Evolutionary conservation across 805 yeast species (phyloP), one percentile per base, ranked within the genome.

Genomic region (Zygotorulaspora danielsina): DNA sequence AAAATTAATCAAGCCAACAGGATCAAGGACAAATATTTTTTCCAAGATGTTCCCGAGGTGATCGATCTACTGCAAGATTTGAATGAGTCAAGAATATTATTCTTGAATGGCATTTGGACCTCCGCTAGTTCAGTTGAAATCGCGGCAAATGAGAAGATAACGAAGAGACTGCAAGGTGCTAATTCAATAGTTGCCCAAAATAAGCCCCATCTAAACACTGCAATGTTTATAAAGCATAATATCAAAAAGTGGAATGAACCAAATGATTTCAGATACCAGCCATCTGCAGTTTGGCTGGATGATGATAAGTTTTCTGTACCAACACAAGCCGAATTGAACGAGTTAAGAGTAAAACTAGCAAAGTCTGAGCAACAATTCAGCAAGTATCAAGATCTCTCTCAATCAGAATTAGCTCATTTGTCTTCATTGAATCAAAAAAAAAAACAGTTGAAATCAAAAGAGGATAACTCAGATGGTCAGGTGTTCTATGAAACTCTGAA

Each of bases 261-360:
- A 1, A 69, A 67, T 5, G 97, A 90, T 64, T 86, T 84, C 56
- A 72, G 77, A 49, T 93, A 84, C 54, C 75, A 84, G 46, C 96
- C 97, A 1, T 81, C 95, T 18, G 80, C 88, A 20, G 81, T 93
- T 29, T 93, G 98, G 98, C 97, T 90, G 63, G 98, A 93, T 55
- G 97, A 93, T 62, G 96, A 87, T 48, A 67, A 75, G 24, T 72
- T 84, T 54, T 71, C 81, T 46, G 72, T 78, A 1, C 68, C 73
- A 4, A 72, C 74, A 31, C 79, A 75, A 29, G 72, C 70, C 5
- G 85, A 79, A 53, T 64, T 81, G 37, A 68, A 73, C 5, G 76
- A 73, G 27, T 64, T 84, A 54, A 78, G 75, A 55, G 66, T 69
- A 41, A 64, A 65, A 37, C 64, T 84, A 43, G 74, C 75, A 4